A percentile compares a stretch with the other conserved stretches of the same genome.
phyloP scores from a whole-genome alignment of 106 monocot species.

The Phalaenopsis equestris region DNA sequence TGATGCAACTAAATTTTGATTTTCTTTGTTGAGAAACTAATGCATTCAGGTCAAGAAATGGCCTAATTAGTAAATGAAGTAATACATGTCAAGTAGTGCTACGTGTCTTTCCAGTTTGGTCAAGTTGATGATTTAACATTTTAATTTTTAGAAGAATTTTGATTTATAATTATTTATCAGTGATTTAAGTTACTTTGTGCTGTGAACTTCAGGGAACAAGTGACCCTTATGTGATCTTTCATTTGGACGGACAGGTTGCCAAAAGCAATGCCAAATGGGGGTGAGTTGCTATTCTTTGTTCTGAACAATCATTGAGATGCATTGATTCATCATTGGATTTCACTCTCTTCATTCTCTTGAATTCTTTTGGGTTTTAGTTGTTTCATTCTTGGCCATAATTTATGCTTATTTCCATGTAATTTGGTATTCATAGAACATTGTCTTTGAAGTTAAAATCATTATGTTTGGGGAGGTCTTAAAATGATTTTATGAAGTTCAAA shows the following conservation, averaged over 20 bases:
- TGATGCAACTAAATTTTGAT: too few species aligned
- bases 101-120: too few species aligned
- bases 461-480: too few species aligned
- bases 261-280: slow-evolving; percentile 94
- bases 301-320: not conserved
- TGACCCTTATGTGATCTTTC: slow-evolving; percentile 91
- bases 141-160: too few species aligned
- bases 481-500: too few species aligned
- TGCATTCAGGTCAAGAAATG: too few species aligned
- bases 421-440: too few species aligned
- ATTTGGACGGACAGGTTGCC: slow-evolving; percentile 63
- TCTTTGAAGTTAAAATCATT: too few species aligned
- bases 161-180: not conserved
- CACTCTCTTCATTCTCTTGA: not conserved
- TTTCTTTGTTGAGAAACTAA: too few species aligned
- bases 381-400: not conserved
- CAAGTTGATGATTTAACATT: too few species aligned
- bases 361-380: not conserved
- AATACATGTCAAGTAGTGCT: too few species aligned
- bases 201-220: slow-evolving; percentile 78
- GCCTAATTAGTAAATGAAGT: too few species aligned
- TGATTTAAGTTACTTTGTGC: not conserved
- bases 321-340: not conserved
- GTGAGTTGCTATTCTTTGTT: slow-evolving; percentile 43
- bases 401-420: not conserved